Percentiles rank a stretch among this genome's conserved stretches.
Conservation (phyloP, 768 basidiomycete species). For the Tremella mesenterica region DNA sequence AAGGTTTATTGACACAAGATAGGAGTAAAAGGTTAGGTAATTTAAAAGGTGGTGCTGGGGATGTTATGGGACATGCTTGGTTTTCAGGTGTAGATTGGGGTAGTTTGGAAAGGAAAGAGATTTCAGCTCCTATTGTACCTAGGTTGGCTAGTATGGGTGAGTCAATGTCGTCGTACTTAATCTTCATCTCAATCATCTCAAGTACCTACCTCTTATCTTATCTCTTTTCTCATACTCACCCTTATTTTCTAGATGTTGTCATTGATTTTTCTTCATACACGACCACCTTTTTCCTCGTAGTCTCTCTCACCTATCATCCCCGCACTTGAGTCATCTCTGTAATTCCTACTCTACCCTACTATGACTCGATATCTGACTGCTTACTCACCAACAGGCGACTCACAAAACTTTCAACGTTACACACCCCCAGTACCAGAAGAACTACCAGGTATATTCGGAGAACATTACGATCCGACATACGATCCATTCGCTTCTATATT, state of each 20-base stretch:
- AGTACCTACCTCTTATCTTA: too few relatives aligned
- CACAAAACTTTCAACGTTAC: conserved; percentile 44
- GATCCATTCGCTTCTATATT: conserved; percentile 39
- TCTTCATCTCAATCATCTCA: too few relatives aligned
- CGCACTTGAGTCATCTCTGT: too few relatives aligned
- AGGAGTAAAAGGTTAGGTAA: conserved; percentile 86
- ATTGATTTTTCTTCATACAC: too few relatives aligned
- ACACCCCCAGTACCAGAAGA: conserved; percentile 40
- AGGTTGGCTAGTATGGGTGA: conserved; percentile 40
- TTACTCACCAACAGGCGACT: conserved; percentile 29
- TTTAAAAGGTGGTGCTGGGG: conserved; percentile 81
- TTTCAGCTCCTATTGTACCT: conserved; percentile 44
- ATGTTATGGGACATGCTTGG: conserved; percentile 87
- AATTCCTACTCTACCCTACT: not conserved
- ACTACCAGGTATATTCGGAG: conserved; percentile 41
- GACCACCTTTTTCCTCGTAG: too few relatives aligned
- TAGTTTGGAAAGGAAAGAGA: conserved; percentile 41
- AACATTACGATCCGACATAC: conserved; percentile 23
- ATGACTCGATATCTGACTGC: not conserved
- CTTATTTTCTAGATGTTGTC: too few relatives aligned
- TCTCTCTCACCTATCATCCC: too few relatives aligned
- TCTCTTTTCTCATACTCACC: too few relatives aligned
- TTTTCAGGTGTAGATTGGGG: conserved; percentile 51
- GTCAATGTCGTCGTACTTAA: too few relatives aligned
- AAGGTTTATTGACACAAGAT: conserved; percentile 82